These are phyloP conservation scores for Leccinum longicurvipes DNA, from an alignment of 768 basidiomycete species.

Conservation along the genomic window DNA sequence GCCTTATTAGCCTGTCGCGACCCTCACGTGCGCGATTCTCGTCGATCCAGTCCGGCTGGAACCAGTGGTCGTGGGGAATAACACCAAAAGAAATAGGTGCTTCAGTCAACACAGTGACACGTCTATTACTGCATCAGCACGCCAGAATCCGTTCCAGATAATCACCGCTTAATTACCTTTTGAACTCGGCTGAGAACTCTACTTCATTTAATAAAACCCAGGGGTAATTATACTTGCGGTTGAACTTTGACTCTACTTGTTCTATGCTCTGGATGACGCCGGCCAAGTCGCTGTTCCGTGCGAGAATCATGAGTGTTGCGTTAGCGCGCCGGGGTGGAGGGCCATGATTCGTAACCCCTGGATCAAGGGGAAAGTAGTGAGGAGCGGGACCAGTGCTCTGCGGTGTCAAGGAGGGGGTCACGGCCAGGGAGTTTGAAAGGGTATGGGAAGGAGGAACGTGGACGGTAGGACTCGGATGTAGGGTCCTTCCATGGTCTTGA, in stretches of 20 bases:
- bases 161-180: conserved; percentile 27
- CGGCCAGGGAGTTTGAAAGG: background rate
- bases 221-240: conserved; percentile 54
- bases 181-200: conserved; percentile 54
- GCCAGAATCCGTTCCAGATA: background rate
- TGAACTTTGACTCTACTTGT: conserved; percentile 57
- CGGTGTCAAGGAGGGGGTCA: background rate
- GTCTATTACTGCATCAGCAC: conserved; percentile 27
- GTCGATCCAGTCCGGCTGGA: conserved; percentile 72
- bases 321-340: conserved; percentile 40
- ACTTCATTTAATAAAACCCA: conserved; percentile 66
- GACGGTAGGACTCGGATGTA: background rate
- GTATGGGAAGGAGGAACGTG: background rate
- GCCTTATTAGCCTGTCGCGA: conserved; percentile 47
- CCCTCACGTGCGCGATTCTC: conserved; percentile 55
- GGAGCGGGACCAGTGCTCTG: background rate
- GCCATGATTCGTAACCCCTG: background rate
- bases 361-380: conserved; percentile 1
- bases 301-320: conserved; percentile 57
- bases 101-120: conserved; percentile 36
- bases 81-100: conserved; percentile 50
- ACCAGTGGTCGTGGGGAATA: conserved; percentile 63
- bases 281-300: conserved; percentile 44
- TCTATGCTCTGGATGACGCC: conserved; percentile 48
- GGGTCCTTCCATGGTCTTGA: background rate